These are phyloP conservation scores for Cucumis hystrix DNA, from an alignment of 306 rosid species.

Conservation along the genomic window DNA sequence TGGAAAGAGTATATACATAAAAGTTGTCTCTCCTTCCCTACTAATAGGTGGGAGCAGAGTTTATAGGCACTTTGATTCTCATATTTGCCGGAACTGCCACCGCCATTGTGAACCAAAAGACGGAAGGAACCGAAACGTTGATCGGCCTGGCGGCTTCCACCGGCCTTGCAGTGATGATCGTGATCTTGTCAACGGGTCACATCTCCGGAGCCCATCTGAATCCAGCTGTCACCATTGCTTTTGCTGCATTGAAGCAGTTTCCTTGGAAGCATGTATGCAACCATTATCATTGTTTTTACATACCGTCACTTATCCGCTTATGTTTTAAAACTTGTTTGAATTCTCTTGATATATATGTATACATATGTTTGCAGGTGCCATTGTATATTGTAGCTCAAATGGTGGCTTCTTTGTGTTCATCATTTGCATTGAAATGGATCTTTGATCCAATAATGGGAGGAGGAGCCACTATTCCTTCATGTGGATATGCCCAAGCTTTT, in stretches of 20 bases:
- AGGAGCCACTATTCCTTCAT: constrained; percentile 78
- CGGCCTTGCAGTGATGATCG: constrained; percentile 73
- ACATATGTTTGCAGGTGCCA: constrained; percentile 39
- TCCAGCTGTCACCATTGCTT: constrained; percentile 72
- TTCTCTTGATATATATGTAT: background rate
- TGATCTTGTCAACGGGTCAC: constrained; percentile 67
- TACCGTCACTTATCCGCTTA: too few relatives aligned
- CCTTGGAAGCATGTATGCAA: constrained; percentile 78
- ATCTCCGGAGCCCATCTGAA: constrained; percentile 92
- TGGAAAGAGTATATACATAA: too few relatives aligned
- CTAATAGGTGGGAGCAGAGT: constrained; percentile 83
- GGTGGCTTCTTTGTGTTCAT: constrained; percentile 52
- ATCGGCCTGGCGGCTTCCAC: constrained; percentile 59
- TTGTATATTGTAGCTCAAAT: constrained; percentile 65
- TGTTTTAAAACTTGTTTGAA: too few relatives aligned
- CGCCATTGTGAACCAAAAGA: constrained; percentile 67
- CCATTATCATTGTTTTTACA: too few relatives aligned
- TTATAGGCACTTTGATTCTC: constrained; percentile 60
- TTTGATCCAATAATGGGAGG: constrained; percentile 68
- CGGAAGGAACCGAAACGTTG: constrained; percentile 40
- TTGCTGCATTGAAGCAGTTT: constrained; percentile 80
- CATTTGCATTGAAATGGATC: constrained; percentile 53
- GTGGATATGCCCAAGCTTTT: constrained; percentile 57
- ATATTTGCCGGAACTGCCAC: constrained; percentile 65
- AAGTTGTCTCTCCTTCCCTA: background rate